Base-by-base conservation (phyloP, 768 basidiomycete species). In the Suillus cothurnatus region DNA sequence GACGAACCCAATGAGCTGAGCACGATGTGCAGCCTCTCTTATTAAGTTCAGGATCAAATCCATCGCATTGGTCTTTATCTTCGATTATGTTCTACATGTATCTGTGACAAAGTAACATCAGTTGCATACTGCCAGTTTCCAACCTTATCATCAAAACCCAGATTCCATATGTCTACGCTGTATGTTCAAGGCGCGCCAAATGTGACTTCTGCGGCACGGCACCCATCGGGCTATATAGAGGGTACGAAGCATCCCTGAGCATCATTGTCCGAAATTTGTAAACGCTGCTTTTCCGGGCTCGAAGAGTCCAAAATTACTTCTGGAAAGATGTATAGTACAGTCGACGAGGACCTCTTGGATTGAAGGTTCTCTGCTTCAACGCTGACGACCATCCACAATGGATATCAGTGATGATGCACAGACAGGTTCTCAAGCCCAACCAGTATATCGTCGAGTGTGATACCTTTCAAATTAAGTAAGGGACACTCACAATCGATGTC, bases 121-220 rank as follows among this genome's bases (percentile, higher is more conserved):
- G 19, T 19, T 53, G 28, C 23, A 19, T 32, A 11, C 31, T 4
- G 9, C 31, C 19, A 11, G 11, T 32, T 55, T 2, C 53, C 9
- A 34, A 55, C 21, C 63, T 52, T 56, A 69, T 68, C 19, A 70
- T 36, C 34, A 71, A 71, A 73, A 47, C 72, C 72, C 17, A 72
- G 50, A 36, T 64, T 65, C 71, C 69, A 72, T n/a, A 74, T 73
- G 43, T 74, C 72, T 28, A 68, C 63, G 12, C 67, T 49, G 19
- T 41, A 9, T 67, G 56, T 17, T 70, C 71, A 66, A 14, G 64
- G 62, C 28, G 60, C 66, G 6, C 64, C 59, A 38, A 74, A 70
- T 52, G 67, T 66, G 23, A 73, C 65, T 62, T 73, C 71, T 4
- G 73, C 71, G 9, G 71, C 71, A 26, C 66, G 65, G 36, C 69